A percentile compares a stretch with the other conserved stretches of the same genome.
These are phyloP conservation scores for Inga leiocalycina DNA, from an alignment of 306 rosid genomes.

Conservation along the genomic window DNA sequence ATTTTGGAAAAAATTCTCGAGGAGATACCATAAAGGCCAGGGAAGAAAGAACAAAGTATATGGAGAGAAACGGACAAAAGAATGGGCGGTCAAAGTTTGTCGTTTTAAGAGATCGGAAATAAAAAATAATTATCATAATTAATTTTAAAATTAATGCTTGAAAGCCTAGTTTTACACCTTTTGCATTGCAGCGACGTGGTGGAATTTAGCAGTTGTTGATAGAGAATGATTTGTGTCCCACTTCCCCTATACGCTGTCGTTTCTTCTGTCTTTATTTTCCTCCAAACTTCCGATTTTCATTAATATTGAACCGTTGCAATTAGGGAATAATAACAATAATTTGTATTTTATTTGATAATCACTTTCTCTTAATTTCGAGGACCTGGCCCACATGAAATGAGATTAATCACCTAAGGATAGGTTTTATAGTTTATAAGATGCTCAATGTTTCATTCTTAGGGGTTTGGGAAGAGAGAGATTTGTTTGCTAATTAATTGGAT, in stretches of 20 bases:
- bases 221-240: constrained; percentile 61
- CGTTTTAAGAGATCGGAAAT: constrained; percentile 49
- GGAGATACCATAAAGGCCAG: neutral
- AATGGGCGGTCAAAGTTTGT: constrained; percentile 69
- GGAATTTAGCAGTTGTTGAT: constrained; percentile 54
- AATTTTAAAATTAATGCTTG: constrained; percentile 39
- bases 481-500: constrained; percentile 38
- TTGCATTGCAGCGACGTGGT: constrained; percentile 41
- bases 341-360: constrained; percentile 42
- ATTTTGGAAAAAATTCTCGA: neutral
- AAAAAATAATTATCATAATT: neutral
- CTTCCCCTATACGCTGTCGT: constrained; percentile 47
- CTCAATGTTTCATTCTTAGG: constrained; percentile 38
- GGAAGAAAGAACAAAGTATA: constrained; percentile 22
- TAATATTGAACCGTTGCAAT: neutral
- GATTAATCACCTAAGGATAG: constrained; percentile 49
- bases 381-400: constrained; percentile 47
- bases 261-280: constrained; percentile 49
- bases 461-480: constrained; percentile 33
- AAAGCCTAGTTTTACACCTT: constrained; percentile 37
- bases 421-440: constrained; percentile 41
- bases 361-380: constrained; percentile 42
- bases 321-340: constrained; percentile 30
- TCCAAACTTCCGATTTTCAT: constrained; percentile 12
- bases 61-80: constrained; percentile 51